Evolutionary conservation across 2,329 filamentous ascomycete genomes (phyloP), one percentile per base, ranked within the genome.

Genomic region (Biscogniauxia sp.): DNA sequence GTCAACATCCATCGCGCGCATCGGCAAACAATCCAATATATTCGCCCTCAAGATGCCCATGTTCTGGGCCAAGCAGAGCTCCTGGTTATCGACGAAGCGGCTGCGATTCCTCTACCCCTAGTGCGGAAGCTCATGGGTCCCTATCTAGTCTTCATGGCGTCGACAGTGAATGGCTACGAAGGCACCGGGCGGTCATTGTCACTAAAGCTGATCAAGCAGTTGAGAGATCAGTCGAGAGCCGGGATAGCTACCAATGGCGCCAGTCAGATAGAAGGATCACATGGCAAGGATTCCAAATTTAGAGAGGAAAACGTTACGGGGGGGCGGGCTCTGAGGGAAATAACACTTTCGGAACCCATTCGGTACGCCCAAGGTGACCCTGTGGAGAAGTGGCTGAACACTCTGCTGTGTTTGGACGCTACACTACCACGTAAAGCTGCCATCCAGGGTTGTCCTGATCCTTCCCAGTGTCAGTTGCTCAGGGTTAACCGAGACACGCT

Each of bases 121-220:
- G 95, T 99, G 7, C 85, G 90, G 68, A 97, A 97, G 77, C 82
- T 99, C 50, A 93, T 99, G 86, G 95, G 95, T 0, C 94, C 94
- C 15, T 99, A 99, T 76, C 82, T 99, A 45, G 93, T 98, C 8
- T 99, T 99, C 77, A 98, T 99, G 95, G 93, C 96, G 0, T 99
- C 95, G 0, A 99, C 95, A 1, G 97, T 99, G 79, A 98, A 98
- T 73, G 95, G 95, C 61, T 99, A 99, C 74, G 95, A 99, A 79
- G 95, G 95, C 59, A 99, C 95, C 6, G 95, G 95, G 50, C 88
- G 95, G 60, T 98, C 95, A 0, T 83, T 99, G 5, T 98, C 95
- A 0, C 80, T 99, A 57, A 99, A 99, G 79, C 83, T 99, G 66
- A 97, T 99, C 66, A 96, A 98, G 75, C 94, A 99, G 77, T 85